These are phyloP conservation scores for Fusarium sp. DNA, from an alignment of 2,329 filamentous ascomycete species.

Conservation along the genomic window DNA sequence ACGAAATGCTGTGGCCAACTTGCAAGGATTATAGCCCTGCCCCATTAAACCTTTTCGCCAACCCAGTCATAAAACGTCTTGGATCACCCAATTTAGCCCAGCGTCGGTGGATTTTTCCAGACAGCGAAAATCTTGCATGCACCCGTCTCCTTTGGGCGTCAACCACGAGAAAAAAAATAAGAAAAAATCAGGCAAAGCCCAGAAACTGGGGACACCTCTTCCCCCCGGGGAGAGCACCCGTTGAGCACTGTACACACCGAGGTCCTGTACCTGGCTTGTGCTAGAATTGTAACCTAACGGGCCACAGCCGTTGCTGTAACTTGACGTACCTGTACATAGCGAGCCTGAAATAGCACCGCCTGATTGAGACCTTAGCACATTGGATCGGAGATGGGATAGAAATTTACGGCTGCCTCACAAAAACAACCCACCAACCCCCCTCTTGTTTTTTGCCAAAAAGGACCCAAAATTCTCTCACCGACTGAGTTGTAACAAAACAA, in stretches of 20 bases:
- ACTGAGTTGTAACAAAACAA: conserved; percentile 29
- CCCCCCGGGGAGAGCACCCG: conserved; percentile 13
- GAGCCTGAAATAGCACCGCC: conserved; percentile 28
- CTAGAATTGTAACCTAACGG: conserved; percentile 14
- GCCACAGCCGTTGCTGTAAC: not conserved
- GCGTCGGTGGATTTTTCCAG: conserved; percentile 30
- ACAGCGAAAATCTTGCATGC: conserved; percentile 26
- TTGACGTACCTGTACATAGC: conserved; percentile 1
- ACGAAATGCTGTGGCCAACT: conserved; percentile 44
- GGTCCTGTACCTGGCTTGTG: conserved; percentile 13
- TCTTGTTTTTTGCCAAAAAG: conserved; percentile 6
- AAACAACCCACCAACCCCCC: conserved; percentile 33
- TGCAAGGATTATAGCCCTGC: conserved; percentile 42
- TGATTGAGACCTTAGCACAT: conserved; percentile 42
- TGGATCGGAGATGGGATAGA: conserved; percentile 29
- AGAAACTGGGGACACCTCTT: conserved; percentile 13
- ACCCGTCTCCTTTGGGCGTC: conserved; percentile 27
- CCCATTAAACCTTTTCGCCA: conserved; percentile 33
- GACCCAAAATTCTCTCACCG: conserved; percentile 48
- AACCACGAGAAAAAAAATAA: not conserved
- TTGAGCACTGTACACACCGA: conserved; percentile 14
- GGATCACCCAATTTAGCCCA: conserved; percentile 27
- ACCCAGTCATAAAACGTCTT: conserved; percentile 12
- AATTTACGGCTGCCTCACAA: conserved; percentile 29
- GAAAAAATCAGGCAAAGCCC: conserved; percentile 9